phyloP scores from a whole-genome alignment of 495 filamentous ascomycete species.

The Tuber brumale region DNA sequence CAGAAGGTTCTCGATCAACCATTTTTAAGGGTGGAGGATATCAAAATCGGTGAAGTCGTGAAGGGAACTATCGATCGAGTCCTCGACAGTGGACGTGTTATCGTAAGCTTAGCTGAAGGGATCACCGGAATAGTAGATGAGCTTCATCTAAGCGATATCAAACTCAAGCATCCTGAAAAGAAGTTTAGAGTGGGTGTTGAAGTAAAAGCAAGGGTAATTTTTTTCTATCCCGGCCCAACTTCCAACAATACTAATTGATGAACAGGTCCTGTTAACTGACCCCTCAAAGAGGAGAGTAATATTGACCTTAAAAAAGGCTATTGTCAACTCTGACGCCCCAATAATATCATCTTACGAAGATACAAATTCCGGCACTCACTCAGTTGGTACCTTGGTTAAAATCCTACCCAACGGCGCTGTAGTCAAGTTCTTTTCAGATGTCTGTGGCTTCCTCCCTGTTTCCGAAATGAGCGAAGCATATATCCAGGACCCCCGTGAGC shows the following conservation, averaged over 20 bases:
- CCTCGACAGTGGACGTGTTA: slow-evolving; percentile 55
- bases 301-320: slow-evolving; percentile 88
- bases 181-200: slow-evolving; percentile 85
- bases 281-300: slow-evolving; percentile 67
- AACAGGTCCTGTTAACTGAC: slow-evolving; percentile 61
- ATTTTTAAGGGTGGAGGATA: slow-evolving; percentile 82
- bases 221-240: not conserved
- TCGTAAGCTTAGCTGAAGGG: slow-evolving; percentile 76
- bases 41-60: slow-evolving; percentile 71
- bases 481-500: slow-evolving; percentile 78
- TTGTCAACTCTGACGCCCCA: slow-evolving; percentile 75
- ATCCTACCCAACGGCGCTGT: slow-evolving; percentile 71
- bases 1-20: slow-evolving; percentile 73
- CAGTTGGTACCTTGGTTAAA: slow-evolving; percentile 76
- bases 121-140: slow-evolving; percentile 82
- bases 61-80: slow-evolving; percentile 80
- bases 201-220: slow-evolving; percentile 65
- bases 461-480: slow-evolving; percentile 97
- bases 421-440: slow-evolving; percentile 81
- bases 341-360: slow-evolving; percentile 69
- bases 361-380: slow-evolving; percentile 62
- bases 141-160: slow-evolving; percentile 79
- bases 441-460: slow-evolving; percentile 80
- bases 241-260: slow-evolving; percentile 10
- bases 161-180: slow-evolving; percentile 84